Percentiles rank a stretch among this genome's conserved stretches.
phyloP scores from a whole-genome alignment of 768 basidiomycete species.

The Tylopilus intermedius region DNA sequence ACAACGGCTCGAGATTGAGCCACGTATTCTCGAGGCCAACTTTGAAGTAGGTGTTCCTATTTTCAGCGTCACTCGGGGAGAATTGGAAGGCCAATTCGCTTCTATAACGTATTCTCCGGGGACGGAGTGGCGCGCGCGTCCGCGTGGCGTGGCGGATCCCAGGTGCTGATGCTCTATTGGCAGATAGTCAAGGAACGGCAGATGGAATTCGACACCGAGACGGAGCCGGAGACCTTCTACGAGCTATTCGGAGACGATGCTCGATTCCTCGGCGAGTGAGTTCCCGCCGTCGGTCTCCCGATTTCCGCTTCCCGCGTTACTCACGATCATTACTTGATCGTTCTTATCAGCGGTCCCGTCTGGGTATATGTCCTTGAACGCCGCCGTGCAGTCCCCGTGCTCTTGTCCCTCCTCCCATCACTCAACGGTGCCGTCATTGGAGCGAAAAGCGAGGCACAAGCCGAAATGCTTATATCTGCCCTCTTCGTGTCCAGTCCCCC shows the following conservation, averaged over 20 bases:
- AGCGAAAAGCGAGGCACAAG: constrained; percentile 58
- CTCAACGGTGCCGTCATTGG: constrained; percentile 60
- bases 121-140: constrained; percentile 8
- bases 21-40: constrained; percentile 69
- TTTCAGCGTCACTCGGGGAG: constrained; percentile 4
- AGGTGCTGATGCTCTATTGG: constrained; percentile 12
- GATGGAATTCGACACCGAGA: constrained; percentile 83
- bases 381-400: constrained; percentile 74
- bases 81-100: neutral
- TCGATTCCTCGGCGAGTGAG: constrained; percentile 71
- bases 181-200: constrained; percentile 85
- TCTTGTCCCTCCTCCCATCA: constrained; percentile 68
- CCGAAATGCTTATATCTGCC: constrained; percentile 72
- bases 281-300: constrained; percentile 14
- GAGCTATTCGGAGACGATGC: constrained; percentile 80
- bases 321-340: constrained; percentile 7
- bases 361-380: constrained; percentile 90
- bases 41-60: constrained; percentile 58
- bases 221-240: constrained; percentile 72
- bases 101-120: constrained; percentile 1
- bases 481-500: constrained; percentile 82
- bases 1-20: constrained; percentile 77
- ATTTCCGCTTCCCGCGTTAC: constrained; percentile 3
- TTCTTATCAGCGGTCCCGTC: constrained; percentile 64
- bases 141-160: constrained; percentile 13